A percentile compares a stretch with the other conserved stretches of the same genome.
Evolutionary conservation across 768 basidiomycete genomes (phyloP).

Genomic region (Leccinum disarticulatum): DNA sequence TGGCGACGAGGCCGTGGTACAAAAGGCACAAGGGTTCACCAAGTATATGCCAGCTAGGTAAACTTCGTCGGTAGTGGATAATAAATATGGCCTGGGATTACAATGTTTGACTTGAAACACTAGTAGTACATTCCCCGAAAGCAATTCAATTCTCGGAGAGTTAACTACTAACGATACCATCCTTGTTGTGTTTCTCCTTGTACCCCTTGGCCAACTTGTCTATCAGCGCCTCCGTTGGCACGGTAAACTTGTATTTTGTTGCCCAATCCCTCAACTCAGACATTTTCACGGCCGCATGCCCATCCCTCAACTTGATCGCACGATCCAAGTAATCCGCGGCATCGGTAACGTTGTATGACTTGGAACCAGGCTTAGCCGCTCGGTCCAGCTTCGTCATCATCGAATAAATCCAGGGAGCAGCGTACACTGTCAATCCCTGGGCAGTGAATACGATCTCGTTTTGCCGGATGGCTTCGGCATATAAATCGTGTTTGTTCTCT

Average conservation of each 20-base stretch:
- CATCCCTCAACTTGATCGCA: background rate
- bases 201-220: background rate
- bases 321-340: slow-evolving; percentile 10
- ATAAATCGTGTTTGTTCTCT: background rate
- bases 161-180: background rate
- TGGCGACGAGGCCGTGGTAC: slow-evolving; percentile 77
- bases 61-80: no score
- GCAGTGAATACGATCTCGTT: slow-evolving; percentile 6
- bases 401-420: slow-evolving; percentile 10
- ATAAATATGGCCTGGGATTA: no score
- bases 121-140: background rate
- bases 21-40: slow-evolving; percentile 99
- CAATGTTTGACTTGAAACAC: background rate
- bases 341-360: slow-evolving; percentile 9
- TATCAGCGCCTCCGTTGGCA: background rate
- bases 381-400: slow-evolving; percentile 13
- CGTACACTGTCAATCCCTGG: slow-evolving; percentile 12
- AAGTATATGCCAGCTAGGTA: no score
- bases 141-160: background rate
- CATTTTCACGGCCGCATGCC: background rate
- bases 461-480: slow-evolving; percentile 4
- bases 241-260: background rate
- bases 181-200: background rate
- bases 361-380: slow-evolving; percentile 1
- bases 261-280: slow-evolving; percentile 8